Evolutionary conservation across 345 rosid genomes (phyloP), one percentile per base, ranked within the genome.

Genomic region (Heritiera littoralis): DNA sequence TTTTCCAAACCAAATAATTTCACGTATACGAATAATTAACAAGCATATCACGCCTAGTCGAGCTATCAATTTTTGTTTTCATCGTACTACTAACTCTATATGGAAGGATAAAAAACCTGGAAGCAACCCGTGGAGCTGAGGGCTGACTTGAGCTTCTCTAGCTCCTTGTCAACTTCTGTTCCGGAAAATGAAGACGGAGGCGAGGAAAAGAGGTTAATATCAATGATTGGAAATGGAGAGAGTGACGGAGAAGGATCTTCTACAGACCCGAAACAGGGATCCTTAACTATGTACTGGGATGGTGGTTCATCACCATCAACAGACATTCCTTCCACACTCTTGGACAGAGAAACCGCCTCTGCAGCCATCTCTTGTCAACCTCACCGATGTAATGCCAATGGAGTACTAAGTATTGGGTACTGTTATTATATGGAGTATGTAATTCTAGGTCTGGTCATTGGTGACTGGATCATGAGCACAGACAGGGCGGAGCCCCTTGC

Each of bases 151-250:
- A 23, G 28, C 28, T 23, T 23, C 28, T 23, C 28, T 23, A 23
- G 28, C 28, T 23, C 28, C 28, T 23, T 23, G 28, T 23, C 28
- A 23, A 23, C 28, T 23, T 23, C 28, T 23, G 28, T 23, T 23
- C 28, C 28, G 28, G 28, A 23, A 23, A 23, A 23, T 35, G 64
- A 59, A 59, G 78, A 60, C 1, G 49, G 9, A 10, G 41, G n/a
- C 6, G 41, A 73, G 56, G 70, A 66, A 20, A 54, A 65, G 55
- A 68, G 83, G 54, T 60, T 72, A 73, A 82, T 28, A 40, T 85
- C 87, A 58, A 85, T 71, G 49, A 77, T 54, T 2, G 85, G 81
- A 77, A 82, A 68, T 17, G 72, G 43, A 63, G 30, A 58, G n/a
- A 20, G 63, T 58, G 63, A 8, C 9, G 63, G 30, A 45, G 52